A percentile compares a stretch with the other conserved stretches of the same genome.
phyloP scores from a whole-genome alignment of 257 asterid genomes.

The Perilla frutescens region DNA sequence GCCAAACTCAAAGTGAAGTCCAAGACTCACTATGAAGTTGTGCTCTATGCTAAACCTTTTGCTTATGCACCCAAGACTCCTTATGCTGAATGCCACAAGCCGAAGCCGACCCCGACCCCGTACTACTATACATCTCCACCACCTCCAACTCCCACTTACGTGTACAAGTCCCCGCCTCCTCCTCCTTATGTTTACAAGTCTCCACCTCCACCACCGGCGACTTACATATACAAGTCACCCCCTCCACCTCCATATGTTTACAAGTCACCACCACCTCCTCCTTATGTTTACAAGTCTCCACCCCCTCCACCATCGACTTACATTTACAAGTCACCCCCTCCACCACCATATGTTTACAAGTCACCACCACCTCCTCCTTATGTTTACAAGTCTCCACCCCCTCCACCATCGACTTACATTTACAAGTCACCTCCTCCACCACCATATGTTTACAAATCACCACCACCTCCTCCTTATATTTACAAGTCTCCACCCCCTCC shows the following conservation, averaged over 20 bases:
- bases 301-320: slow-evolving; percentile 36
- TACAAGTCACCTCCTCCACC: slow-evolving; percentile 42
- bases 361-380: no score
- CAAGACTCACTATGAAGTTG: slow-evolving; percentile 60
- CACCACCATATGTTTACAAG: slow-evolving; percentile 39
- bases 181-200: slow-evolving; percentile 40
- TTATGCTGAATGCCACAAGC: slow-evolving; percentile 55
- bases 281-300: slow-evolving; percentile 30
- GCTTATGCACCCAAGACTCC: slow-evolving; percentile 80
- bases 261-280: slow-evolving; percentile 40
- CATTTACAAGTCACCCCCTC: slow-evolving; percentile 37
- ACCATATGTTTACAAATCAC: not conserved
- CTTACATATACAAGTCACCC: slow-evolving; percentile 30
- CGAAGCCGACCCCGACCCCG: slow-evolving; percentile 56
- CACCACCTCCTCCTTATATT: slow-evolving; percentile 32
- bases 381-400: slow-evolving; percentile 47
- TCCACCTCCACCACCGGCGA: slow-evolving; percentile 43
- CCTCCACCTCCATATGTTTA: slow-evolving; percentile 37
- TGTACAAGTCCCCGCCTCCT: slow-evolving; percentile 42
- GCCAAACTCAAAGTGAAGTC: slow-evolving; percentile 65
- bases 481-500: not conserved
- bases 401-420: slow-evolving; percentile 17
- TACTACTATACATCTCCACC: slow-evolving; percentile 47
- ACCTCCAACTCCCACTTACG: slow-evolving; percentile 24
- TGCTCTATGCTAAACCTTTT: slow-evolving; percentile 68